These are phyloP conservation scores for Mycena sanguinolenta DNA, from an alignment of 768 basidiomycete species.

Conservation along the genomic window DNA sequence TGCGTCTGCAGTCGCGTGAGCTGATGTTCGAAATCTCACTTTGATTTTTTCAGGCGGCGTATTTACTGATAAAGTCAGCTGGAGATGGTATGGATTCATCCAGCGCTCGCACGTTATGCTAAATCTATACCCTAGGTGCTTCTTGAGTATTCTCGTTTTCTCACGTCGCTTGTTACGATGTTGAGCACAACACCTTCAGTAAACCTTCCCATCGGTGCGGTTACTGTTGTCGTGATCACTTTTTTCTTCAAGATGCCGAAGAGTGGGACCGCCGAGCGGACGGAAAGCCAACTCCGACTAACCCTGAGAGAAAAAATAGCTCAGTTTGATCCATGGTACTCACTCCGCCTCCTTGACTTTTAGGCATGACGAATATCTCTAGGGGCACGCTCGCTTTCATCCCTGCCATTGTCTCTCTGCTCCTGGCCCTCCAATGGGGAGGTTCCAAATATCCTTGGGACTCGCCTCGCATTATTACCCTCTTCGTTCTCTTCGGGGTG, in stretches of 20 bases:
- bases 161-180: background rate
- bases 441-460: constrained; percentile 23
- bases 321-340: constrained; percentile 26
- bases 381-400: constrained; percentile 29
- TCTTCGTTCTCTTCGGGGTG: constrained; percentile 11
- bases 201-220: constrained; percentile 37
- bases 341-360: background rate
- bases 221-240: constrained; percentile 18
- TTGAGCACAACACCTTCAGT: constrained; percentile 15
- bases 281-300: background rate
- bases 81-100: background rate
- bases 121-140: background rate
- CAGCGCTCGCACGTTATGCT: background rate
- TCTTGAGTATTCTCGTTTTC: background rate
- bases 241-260: constrained; percentile 38
- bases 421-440: constrained; percentile 24
- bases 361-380: background rate
- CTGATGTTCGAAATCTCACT: background rate
- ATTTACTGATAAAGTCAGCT: background rate
- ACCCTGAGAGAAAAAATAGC: constrained; percentile 17
- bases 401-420: constrained; percentile 5
- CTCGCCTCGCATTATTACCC: constrained; percentile 9
- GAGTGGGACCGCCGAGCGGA: constrained; percentile 12
- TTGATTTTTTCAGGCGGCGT: background rate
- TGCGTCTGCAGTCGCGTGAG: background rate